Evolutionary conservation across 2,329 filamentous ascomycete genomes (phyloP).

Genomic region (Colletotrichum liaoningense): DNA sequence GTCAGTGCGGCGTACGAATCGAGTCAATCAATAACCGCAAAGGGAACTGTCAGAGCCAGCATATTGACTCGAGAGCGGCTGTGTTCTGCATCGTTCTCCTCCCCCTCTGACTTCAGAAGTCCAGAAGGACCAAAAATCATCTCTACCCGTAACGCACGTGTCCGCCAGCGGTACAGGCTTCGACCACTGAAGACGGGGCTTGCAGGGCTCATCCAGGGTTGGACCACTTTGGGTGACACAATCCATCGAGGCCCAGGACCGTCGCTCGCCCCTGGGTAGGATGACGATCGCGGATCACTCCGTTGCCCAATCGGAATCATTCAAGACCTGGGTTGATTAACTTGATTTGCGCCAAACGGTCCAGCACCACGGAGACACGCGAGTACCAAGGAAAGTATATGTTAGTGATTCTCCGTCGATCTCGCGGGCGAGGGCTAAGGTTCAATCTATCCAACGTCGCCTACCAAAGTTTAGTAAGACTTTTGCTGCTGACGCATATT

Average conservation of each 20-base stretch:
- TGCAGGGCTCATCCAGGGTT: background rate
- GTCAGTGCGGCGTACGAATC: background rate
- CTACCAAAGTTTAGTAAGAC: background rate
- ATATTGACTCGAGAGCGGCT: slow-evolving; percentile 22
- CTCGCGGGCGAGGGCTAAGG: background rate
- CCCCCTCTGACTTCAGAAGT: background rate
- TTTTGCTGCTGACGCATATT: background rate
- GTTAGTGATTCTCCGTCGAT: slow-evolving; percentile 4
- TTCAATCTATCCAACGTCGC: slow-evolving; percentile 8
- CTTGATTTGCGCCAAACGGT: background rate
- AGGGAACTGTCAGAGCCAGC: slow-evolving; percentile 5
- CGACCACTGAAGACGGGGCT: background rate
- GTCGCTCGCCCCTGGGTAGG: background rate
- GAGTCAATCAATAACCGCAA: background rate
- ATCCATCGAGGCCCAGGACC: slow-evolving; percentile 15
- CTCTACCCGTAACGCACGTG: slow-evolving; percentile 32
- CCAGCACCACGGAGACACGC: background rate
- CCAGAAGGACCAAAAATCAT: background rate
- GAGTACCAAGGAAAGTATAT: background rate
- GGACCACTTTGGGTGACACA: slow-evolving; percentile 31
- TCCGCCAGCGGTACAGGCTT: slow-evolving; percentile 2
- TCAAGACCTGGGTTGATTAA: slow-evolving; percentile 1
- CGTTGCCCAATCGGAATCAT: slow-evolving; percentile 31
- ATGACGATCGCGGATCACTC: slow-evolving; percentile 6
- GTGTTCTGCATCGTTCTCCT: background rate